phyloP scores from a whole-genome alignment of 345 rosid genomes.

The Leavenworthia alabamica region DNA sequence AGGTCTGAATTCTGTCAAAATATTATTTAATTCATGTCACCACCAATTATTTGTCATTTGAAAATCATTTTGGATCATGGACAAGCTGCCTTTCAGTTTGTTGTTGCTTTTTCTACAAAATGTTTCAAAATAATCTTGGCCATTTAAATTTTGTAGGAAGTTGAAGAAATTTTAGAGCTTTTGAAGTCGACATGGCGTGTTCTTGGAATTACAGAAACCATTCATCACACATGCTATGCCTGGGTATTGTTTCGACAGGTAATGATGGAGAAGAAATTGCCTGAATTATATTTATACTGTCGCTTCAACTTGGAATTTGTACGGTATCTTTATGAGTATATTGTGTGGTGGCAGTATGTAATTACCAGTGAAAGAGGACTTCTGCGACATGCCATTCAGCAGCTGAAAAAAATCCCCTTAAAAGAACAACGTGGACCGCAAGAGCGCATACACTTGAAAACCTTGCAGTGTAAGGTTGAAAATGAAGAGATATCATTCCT shows the following conservation, averaged over 20 bases:
- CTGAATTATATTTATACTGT: neutral
- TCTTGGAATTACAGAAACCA: constrained; percentile 90
- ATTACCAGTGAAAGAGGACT: constrained; percentile 76
- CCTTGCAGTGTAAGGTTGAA: constrained; percentile 59
- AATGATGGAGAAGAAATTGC: constrained; percentile 13
- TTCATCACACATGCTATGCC: constrained; percentile 85
- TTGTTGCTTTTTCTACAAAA: neutral
- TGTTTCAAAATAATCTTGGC: constrained; percentile 1
- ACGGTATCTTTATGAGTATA: constrained; percentile 14
- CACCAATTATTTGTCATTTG: neutral
- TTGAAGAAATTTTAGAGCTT: constrained; percentile 96
- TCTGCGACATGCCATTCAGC: constrained; percentile 77
- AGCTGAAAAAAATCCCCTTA: constrained; percentile 76
- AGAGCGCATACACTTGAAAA: constrained; percentile 86
- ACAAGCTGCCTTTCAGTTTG: neutral
- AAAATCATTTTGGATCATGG: neutral
- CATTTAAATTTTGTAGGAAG: constrained; percentile 53
- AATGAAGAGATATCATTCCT: constrained; percentile 63
- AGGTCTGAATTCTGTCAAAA: constrained; percentile 41
- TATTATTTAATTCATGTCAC: neutral
- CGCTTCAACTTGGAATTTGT: constrained; percentile 5
- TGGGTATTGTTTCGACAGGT: constrained; percentile 97
- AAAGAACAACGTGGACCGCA: constrained; percentile 95
- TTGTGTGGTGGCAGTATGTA: constrained; percentile 57
- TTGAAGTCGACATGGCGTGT: constrained; percentile 94